Evolutionary conservation across 2,329 filamentous ascomycete species (phyloP).

Genomic region (Delphinella strobiligena): DNA sequence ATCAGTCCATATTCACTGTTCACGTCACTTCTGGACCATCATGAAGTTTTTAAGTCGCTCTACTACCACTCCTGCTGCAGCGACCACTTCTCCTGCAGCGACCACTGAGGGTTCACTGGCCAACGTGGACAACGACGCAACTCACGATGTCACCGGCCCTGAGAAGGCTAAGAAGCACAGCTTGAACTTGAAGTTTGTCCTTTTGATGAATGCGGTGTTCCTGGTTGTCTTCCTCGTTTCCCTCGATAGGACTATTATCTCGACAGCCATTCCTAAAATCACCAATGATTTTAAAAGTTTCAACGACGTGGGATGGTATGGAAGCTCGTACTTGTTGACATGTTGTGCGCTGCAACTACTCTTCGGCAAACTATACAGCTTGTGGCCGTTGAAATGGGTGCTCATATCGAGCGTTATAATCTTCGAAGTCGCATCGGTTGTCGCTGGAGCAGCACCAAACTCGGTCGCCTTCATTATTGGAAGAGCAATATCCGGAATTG

Average conservation of each 20-base stretch:
- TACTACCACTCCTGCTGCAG: too few relatives aligned
- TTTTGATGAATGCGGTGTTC: too few relatives aligned
- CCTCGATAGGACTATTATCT: slow-evolving; percentile 36
- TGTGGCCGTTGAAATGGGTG: slow-evolving; percentile 35
- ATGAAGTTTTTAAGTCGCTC: too few relatives aligned
- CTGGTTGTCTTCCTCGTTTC: slow-evolving; percentile 26
- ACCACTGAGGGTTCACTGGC: too few relatives aligned
- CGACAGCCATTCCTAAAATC: slow-evolving; percentile 36
- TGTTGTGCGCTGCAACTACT: slow-evolving; percentile 26
- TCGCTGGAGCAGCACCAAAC: slow-evolving; percentile 40
- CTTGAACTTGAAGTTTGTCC: too few relatives aligned
- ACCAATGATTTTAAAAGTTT: slow-evolving; percentile 36
- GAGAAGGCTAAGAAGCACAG: too few relatives aligned
- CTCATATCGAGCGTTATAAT: slow-evolving; percentile 33
- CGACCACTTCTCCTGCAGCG: too few relatives aligned
- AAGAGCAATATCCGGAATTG: slow-evolving; percentile 38
- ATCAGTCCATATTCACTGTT: too few relatives aligned
- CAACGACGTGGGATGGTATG: slow-evolving; percentile 28
- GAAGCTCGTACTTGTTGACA: neutral
- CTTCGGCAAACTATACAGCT: slow-evolving; percentile 37
- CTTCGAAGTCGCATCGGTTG: slow-evolving; percentile 40
- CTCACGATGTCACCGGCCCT: too few relatives aligned
- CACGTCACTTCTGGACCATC: too few relatives aligned
- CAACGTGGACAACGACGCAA: too few relatives aligned
- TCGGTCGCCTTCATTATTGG: slow-evolving; percentile 39